Evolutionary conservation across 331 rosid genomes (phyloP).

Genomic region (Pyracantha coccinea): DNA sequence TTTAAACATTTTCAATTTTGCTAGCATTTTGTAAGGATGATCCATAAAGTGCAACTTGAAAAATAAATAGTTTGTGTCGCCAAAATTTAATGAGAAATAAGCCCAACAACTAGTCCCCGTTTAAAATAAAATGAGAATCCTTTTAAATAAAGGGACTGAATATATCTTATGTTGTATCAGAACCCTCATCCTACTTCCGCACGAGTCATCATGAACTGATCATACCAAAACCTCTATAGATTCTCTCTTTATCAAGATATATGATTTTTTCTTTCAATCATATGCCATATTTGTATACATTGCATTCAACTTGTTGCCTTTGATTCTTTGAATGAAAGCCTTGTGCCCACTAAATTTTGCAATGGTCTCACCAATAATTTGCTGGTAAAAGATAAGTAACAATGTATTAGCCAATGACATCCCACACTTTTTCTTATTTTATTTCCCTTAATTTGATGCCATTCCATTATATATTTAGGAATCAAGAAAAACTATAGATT

Average conservation of each 20-base stretch:
- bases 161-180: no score
- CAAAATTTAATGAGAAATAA: no score
- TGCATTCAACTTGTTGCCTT: background rate
- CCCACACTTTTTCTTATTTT: background rate
- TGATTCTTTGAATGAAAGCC: background rate
- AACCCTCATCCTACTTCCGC: no score
- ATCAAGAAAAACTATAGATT: background rate
- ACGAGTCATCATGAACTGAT: background rate
- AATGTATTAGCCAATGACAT: background rate
- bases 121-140: no score
- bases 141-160: accelerated
- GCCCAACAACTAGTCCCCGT: no score
- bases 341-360: background rate
- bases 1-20: no score
- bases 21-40: no score
- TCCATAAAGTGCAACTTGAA: no score
- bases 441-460: no score
- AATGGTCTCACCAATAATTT: background rate
- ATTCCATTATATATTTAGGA: background rate
- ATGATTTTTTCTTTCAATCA: background rate
- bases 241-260: background rate
- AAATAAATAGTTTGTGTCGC: no score
- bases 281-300: background rate
- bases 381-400: background rate
- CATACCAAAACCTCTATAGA: background rate